Conservation (phyloP, 148 eudicot genomes). For the Rhododendron griersonianum region DNA sequence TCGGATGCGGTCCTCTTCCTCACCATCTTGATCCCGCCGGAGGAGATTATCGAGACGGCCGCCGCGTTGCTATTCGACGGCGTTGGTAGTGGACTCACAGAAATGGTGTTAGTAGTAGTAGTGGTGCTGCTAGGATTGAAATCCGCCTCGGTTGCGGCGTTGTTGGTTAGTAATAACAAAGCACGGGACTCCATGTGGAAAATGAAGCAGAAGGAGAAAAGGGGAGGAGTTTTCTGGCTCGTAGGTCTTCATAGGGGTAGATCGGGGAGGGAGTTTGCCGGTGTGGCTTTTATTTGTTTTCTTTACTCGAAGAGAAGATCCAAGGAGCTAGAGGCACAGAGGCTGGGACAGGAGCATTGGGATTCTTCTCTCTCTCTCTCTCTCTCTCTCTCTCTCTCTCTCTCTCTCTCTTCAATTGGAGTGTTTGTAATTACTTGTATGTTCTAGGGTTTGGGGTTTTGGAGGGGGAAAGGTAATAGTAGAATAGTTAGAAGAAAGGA, state of each 20-base stretch:
- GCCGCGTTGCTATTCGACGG: neutral
- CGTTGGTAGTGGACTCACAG: neutral
- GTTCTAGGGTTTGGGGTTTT: neutral
- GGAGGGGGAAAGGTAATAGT: neutral
- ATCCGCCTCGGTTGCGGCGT: neutral
- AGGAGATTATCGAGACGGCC: neutral
- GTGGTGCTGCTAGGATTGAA: neutral
- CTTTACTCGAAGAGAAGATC: constrained; percentile 6
- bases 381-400: neutral
- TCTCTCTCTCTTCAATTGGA: neutral
- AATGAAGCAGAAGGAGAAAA: neutral
- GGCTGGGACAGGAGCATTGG: constrained; percentile 31
- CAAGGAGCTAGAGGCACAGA: constrained; percentile 26
- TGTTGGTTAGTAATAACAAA: neutral
- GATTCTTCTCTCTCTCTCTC: constrained; percentile 22
- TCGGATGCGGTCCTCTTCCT: constrained; percentile 81
- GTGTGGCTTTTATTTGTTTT: neutral
- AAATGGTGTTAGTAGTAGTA: neutral
- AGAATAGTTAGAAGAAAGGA: neutral
- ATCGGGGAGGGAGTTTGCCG: neutral
- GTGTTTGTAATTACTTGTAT: neutral
- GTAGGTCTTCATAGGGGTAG: constrained; percentile 7
- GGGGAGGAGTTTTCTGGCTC: neutral
- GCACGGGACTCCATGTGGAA: constrained; percentile 11
- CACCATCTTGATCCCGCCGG: constrained; percentile 30